Evolutionary conservation across 495 filamentous ascomycete genomes (phyloP), one percentile per base, ranked within the genome.

Genomic region (Penicillium dipodomyicola): DNA sequence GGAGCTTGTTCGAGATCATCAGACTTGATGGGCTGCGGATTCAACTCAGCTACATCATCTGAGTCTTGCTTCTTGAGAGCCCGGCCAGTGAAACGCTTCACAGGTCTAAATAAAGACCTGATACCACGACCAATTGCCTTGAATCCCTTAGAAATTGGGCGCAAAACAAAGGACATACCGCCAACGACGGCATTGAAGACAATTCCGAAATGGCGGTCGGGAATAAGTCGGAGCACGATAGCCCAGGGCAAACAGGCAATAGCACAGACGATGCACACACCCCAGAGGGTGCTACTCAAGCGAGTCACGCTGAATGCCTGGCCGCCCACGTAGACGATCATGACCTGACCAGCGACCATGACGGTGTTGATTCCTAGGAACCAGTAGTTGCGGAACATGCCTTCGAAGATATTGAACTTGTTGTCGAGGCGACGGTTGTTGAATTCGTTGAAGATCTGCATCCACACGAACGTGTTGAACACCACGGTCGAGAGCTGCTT

Each of bases 361-460:
- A 92, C 75, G 45, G 77, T 62, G 73, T 89, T 92, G 73, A 96
- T 92, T n/a, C 71, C 82, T 6, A 94, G 73, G 75, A 95, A 95
- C 76, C 88, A 92, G 70, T 80, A 86, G 70, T 96, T 96, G 46
- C 80, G 76, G 58, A 77, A 76, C 55, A 94, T 80, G 47, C 89
- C 89, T 69, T 92, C 89, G 64, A 95, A 90, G 44, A 96, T 91
- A 73, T 96, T 96, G 77, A 93, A 84, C 17, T 87, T 80, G 72
- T 96, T 96, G 70, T 96, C 91, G 20, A 96, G 77, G 22, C 90
- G 88, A 45, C 91, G 89, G 72, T 92, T 93, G 79, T 94, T 96
- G 83, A 91, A 93, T 67, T 93, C 87, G 71, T 96, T 96, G 77
- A 95, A 96, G 59, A 96, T 92, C 59, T 96, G 91, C 90, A 96